phyloP scores from a whole-genome alignment of 768 basidiomycete species.

The Leucocoprinus birnbaumii region DNA sequence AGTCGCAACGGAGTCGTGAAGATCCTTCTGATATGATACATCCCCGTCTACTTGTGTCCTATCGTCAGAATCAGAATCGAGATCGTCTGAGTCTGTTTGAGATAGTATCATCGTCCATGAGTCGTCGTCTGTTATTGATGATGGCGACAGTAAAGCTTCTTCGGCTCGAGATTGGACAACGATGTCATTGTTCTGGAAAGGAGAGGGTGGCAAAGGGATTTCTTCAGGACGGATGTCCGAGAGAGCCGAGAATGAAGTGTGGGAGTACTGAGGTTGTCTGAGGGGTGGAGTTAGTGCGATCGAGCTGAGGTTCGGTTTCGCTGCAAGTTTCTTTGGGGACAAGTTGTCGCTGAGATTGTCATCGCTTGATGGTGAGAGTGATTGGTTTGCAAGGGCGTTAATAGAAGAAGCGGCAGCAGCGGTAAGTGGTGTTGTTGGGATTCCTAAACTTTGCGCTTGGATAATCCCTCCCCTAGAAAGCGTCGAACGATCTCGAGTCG shows the following conservation, averaged over 20 bases:
- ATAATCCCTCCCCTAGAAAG: neutral
- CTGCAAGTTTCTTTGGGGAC: neutral
- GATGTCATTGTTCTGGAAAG: neutral
- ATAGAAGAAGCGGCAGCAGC: slow-evolving; percentile 1
- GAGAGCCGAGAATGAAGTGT: neutral
- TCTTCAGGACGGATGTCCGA: slow-evolving; percentile 7
- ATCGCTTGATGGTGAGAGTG: neutral
- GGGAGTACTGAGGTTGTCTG: neutral
- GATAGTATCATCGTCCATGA: slow-evolving; percentile 10
- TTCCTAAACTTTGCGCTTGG: neutral
- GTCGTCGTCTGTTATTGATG: slow-evolving; percentile 2
- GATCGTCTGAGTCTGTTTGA: neutral
- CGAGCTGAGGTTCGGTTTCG: neutral
- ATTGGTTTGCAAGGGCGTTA: slow-evolving; percentile 9
- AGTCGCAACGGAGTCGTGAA: slow-evolving; percentile 1
- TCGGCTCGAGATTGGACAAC: neutral
- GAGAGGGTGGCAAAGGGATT: slow-evolving; percentile 3
- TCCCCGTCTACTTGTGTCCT: slow-evolving; percentile 10
- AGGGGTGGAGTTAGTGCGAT: slow-evolving; percentile 13
- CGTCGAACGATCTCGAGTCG: neutral
- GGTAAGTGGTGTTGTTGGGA: slow-evolving; percentile 1
- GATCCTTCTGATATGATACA: slow-evolving; percentile 1
- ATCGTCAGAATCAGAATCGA: slow-evolving; percentile 1
- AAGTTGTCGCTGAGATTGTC: neutral
- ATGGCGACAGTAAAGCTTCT: neutral